Base-by-base conservation (phyloP, 2,329 filamentous ascomycete species). In the Clonostachys rosea region DNA sequence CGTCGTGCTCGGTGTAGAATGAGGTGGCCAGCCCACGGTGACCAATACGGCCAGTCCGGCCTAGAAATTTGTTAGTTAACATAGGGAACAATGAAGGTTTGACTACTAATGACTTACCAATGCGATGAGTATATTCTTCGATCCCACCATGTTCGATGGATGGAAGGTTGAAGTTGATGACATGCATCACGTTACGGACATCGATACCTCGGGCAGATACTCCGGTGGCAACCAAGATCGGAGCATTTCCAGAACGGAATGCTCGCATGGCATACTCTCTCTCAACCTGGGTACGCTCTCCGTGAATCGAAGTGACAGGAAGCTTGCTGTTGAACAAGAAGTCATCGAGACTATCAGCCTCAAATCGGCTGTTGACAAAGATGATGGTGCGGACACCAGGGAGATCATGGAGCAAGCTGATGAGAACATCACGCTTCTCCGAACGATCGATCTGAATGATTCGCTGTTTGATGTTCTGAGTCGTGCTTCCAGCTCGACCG, bases 161-260 rank as follows among this genome's bases (percentile, higher is more conserved):
- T 0, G 92, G 92, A 2, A 97, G 73, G 51, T 97, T 91, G 56
- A 84, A 97, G 69, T 99, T 97, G 76, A 99, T 86, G 50, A 99
- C 87, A 53, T 96, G 90, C 72, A 85, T 83, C 6, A 97, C 86
- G 54, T 94, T 90, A 49, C 81, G 81, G 35, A 96, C 86, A 56
- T 97, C 91, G 34, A 96, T 84, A 7, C 94, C 94, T 56, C 94
- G 90, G 59, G 90, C 88, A 45, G 87, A 84, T 45, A 99, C 81
- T 43, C 89, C 89, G 18, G 92, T 97, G 11, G 92, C 84, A 50
- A 97, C 81, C 49, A 99, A 67, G 47, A 99, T 87, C 0, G 92
- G 91, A 10, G 79, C 76, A 34, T 77, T 79, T 2, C 88, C 92
- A 17, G 71, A 73, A 17, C 88, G 84, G 76, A 97, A 97, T 2